A percentile compares a stretch with the other conserved stretches of the same genome.
Conservation (phyloP, 352 stramenopile species). For the Globisporangium perplexum region DNA sequence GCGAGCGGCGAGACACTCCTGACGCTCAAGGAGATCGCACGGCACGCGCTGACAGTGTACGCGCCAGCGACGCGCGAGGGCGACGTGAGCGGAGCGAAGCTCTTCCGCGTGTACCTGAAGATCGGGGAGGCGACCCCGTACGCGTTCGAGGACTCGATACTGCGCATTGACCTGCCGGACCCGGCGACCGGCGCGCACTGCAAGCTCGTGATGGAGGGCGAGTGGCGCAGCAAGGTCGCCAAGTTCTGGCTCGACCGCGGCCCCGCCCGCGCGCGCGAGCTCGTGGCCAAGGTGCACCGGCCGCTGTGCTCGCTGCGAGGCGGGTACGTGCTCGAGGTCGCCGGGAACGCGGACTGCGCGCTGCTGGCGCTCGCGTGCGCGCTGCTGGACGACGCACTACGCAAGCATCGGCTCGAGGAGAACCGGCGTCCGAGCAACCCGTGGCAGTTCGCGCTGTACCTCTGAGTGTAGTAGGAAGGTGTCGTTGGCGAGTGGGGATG, state of each 20-base stretch:
- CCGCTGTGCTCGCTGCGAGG: neutral
- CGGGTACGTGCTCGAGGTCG: slow-evolving; percentile 4
- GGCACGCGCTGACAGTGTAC: too few relatives aligned
- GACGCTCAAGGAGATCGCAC: too few relatives aligned
- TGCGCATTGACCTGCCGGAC: neutral
- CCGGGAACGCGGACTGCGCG: neutral
- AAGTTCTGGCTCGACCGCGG: slow-evolving; percentile 1
- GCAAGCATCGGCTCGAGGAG: too few relatives aligned
- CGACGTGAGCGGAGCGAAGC: neutral
- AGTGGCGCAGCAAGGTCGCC: neutral
- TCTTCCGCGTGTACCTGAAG: neutral
- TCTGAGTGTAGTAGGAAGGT: too few relatives aligned
- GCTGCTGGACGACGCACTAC: neutral
- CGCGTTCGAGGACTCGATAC: neutral
- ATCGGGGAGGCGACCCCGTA: neutral
- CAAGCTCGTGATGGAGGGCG: slow-evolving; percentile 4
- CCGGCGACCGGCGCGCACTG: neutral
- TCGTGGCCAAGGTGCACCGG: slow-evolving; percentile 1
- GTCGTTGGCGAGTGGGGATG: too few relatives aligned
- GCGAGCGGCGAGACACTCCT: too few relatives aligned
- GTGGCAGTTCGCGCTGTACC: too few relatives aligned
- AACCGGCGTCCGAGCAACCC: too few relatives aligned
- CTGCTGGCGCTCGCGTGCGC: slow-evolving; percentile 2
- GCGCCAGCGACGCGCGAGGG: neutral
- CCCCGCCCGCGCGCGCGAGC: neutral